Conservation (phyloP, 371 early-diverging fungal species). For the Amoeboradix gromovi region DNA sequence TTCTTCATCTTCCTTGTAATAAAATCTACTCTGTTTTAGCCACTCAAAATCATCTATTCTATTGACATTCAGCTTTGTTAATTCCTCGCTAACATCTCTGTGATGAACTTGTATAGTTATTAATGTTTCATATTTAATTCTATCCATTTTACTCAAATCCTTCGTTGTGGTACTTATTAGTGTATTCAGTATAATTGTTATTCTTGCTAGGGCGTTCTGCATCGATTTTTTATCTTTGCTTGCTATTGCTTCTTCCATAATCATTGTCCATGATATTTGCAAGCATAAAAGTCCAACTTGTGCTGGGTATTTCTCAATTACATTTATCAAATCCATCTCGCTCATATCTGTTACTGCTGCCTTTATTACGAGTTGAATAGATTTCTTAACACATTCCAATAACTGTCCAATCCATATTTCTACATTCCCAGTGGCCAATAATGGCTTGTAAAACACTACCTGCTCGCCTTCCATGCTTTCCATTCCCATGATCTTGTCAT, state of each 20-base stretch:
- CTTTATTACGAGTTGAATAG: slow-evolving; percentile 24
- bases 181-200: slow-evolving; percentile 23
- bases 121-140: slow-evolving; percentile 27
- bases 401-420: slow-evolving; percentile 27
- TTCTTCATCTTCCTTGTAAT: slow-evolving; percentile 30
- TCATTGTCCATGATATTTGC: slow-evolving; percentile 25
- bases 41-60: slow-evolving; percentile 27
- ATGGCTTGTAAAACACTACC: slow-evolving; percentile 16
- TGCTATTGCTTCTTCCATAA: slow-evolving; percentile 22
- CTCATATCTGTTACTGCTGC: slow-evolving; percentile 20
- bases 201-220: slow-evolving; percentile 16
- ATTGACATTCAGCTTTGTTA: slow-evolving; percentile 22
- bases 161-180: slow-evolving; percentile 26
- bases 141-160: slow-evolving; percentile 27
- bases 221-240: slow-evolving; percentile 31
- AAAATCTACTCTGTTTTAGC: slow-evolving; percentile 29
- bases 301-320: slow-evolving; percentile 29
- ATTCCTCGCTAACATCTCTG: slow-evolving; percentile 29
- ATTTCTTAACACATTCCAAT: slow-evolving; percentile 19
- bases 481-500: slow-evolving; percentile 25
- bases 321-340: slow-evolving; percentile 22
- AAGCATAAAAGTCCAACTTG: slow-evolving; percentile 25
- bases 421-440: slow-evolving; percentile 26
- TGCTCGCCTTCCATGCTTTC: slow-evolving; percentile 26
- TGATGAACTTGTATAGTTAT: slow-evolving; percentile 34